Conservation (phyloP, 2,329 filamentous ascomycete species). For the Xylaria hypoxylon region DNA sequence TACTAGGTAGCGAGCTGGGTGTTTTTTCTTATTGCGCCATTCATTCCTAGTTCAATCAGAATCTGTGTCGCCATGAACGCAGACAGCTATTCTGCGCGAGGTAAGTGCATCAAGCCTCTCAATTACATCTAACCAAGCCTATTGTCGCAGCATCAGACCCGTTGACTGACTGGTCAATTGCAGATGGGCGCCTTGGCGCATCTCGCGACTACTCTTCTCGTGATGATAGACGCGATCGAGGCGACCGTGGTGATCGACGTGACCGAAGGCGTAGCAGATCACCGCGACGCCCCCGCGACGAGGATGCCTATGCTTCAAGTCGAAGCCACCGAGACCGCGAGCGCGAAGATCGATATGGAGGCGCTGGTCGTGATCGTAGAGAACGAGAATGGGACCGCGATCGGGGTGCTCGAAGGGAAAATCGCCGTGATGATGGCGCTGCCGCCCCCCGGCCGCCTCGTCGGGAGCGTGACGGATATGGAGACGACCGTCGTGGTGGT, state of each 20-base stretch:
- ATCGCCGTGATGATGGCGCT: conserved; percentile 65
- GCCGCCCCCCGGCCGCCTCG: conserved; percentile 70
- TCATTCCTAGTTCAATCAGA: neutral
- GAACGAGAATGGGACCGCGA: conserved; percentile 66
- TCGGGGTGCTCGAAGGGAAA: conserved; percentile 54
- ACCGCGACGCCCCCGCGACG: conserved; percentile 74
- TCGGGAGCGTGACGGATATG: conserved; percentile 67
- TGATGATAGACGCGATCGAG: conserved; percentile 57
- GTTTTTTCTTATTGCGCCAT: conserved; percentile 16
- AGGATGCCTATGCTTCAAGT: conserved; percentile 84
- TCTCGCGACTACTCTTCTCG: conserved; percentile 67
- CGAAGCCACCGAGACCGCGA: conserved; percentile 93
- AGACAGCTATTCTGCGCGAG: conserved; percentile 83
- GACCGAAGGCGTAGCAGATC: conserved; percentile 83
- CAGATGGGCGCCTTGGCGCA: conserved; percentile 64
- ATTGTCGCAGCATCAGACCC: conserved; percentile 34
- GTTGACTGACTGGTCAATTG: conserved; percentile 38
- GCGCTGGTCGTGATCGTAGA: conserved; percentile 57
- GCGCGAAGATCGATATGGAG: conserved; percentile 89
- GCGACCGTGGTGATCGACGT: conserved; percentile 49
- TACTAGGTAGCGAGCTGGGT: neutral
- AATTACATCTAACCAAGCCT: conserved; percentile 28
- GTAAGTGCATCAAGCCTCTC: conserved; percentile 59
- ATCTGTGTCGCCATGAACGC: conserved; percentile 76
- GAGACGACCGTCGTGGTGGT: conserved; percentile 68